Evolutionary conservation across 2,329 filamentous ascomycete genomes (phyloP).

Genomic region (Rhytidhysteron rufulum): DNA sequence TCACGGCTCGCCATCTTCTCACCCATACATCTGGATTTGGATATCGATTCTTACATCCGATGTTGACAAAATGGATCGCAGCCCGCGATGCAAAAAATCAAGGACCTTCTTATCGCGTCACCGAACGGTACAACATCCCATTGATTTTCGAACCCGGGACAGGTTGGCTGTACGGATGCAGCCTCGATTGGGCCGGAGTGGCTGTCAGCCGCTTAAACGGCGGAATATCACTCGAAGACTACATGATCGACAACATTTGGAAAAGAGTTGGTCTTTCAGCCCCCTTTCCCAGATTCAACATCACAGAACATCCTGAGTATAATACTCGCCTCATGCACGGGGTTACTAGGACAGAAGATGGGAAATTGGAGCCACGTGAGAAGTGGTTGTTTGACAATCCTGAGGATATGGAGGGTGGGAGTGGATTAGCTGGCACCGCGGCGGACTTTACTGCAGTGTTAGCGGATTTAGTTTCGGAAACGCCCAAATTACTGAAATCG

Average conservation of each 20-base stretch:
- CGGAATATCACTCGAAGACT: slow-evolving; percentile 9
- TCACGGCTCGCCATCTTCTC: slow-evolving; percentile 14
- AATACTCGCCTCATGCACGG: slow-evolving; percentile 5
- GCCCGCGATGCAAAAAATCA: neutral
- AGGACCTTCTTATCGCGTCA: slow-evolving; percentile 1
- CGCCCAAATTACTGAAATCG: slow-evolving; percentile 5
- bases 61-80: slow-evolving; percentile 4
- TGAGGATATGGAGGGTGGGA: slow-evolving; percentile 8
- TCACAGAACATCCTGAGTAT: slow-evolving; percentile 6
- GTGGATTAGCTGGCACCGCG: slow-evolving; percentile 3
- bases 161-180: slow-evolving; percentile 12
- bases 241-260: slow-evolving; percentile 14
- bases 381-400: slow-evolving; percentile 3
- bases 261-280: slow-evolving; percentile 6
- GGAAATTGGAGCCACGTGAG: neutral
- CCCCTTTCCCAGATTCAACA: slow-evolving; percentile 12
- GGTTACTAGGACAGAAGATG: neutral
- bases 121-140: slow-evolving; percentile 6
- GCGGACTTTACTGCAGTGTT: slow-evolving; percentile 8
- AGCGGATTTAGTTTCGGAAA: slow-evolving; percentile 8
- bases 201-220: slow-evolving; percentile 10
- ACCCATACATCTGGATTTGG: slow-evolving; percentile 15
- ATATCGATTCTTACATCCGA: slow-evolving; percentile 9
- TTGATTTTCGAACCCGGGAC: slow-evolving; percentile 14
- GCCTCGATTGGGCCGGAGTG: slow-evolving; percentile 13